Evolutionary conservation across 2,329 filamentous ascomycete genomes (phyloP).

Genomic region (Mariannaea elegans): DNA sequence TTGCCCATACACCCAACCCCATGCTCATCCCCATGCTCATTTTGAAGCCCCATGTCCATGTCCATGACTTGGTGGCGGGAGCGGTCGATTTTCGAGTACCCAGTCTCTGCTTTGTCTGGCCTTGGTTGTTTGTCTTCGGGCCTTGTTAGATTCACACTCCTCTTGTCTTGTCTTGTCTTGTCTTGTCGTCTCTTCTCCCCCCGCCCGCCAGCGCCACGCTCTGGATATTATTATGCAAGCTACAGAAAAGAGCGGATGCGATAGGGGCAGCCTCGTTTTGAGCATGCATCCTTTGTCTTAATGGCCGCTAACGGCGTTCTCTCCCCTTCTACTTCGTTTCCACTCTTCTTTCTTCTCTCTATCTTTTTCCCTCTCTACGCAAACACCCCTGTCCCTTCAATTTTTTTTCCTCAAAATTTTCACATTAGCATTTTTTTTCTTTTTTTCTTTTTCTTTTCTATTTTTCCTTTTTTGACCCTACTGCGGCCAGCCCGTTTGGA

Average conservation of each 20-base stretch:
- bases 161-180: neutral
- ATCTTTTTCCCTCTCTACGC: neutral
- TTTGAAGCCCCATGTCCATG: neutral
- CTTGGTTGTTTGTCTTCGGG: slow-evolving; percentile 5
- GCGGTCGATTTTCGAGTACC: slow-evolving; percentile 10
- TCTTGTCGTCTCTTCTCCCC: neutral
- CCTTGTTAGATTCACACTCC: slow-evolving; percentile 8
- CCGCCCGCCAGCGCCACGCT: slow-evolving; percentile 2
- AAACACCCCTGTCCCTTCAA: slow-evolving; percentile 11
- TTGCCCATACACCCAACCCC: neutral
- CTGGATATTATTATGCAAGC: neutral
- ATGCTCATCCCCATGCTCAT: slow-evolving; percentile 3
- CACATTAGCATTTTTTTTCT: slow-evolving; percentile 9
- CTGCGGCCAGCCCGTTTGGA: slow-evolving; percentile 21
- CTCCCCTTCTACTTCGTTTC: neutral
- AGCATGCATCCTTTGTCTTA: neutral
- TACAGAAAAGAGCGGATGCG: neutral
- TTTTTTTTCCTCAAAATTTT: slow-evolving; percentile 2
- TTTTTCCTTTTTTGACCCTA: slow-evolving; percentile 11
- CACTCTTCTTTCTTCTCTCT: neutral
- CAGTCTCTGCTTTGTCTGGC: neutral
- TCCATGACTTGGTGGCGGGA: slow-evolving; percentile 12
- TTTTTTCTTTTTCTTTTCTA: neutral
- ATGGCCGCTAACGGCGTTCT: neutral
- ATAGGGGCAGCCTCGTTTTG: neutral